Evolutionary conservation across 495 filamentous ascomycete genomes (phyloP), one percentile per base, ranked within the genome.

Genomic region (Peziza echinospora): DNA sequence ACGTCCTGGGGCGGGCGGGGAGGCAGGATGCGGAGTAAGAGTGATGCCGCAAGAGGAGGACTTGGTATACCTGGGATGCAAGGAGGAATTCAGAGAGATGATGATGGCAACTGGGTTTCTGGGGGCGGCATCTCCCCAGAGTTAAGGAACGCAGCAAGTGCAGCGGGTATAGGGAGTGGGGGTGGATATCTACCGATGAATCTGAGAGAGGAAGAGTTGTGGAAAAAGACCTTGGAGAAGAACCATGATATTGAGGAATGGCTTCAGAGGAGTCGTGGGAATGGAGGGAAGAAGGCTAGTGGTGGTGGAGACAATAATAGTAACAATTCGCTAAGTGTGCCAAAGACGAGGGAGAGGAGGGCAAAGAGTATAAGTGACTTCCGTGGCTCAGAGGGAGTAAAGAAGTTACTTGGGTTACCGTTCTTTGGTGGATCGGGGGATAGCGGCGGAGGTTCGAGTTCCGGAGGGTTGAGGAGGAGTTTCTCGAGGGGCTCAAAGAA

Each of bases 221-320:
- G 45, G 16, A 47, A 43, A 8, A 25, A 44, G 28, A 23, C 41
- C 4, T 49, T 53, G 24, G 37, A 22, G 7, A 59, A 59, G 25
- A 49, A 55, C 21, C 47, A 46, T 1, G 56, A 59, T 24, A 51
- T 59, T 21, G 42, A 59, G 16, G 56, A 59, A 26, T 59, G 56
- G 56, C 34, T 59, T 17, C 44, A 37, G 16, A 48, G 42, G 34
- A 43, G 48, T 26, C 13, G 41, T 16, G 23, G 24, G 41, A 41
- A 8, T 21, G 21, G 30, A 11, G 17, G n/a, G 1, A 34, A 11
- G 30, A 44, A 19, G 11, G 24, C 43, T 10, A 43, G 42, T 21
- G 50, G 19, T 19, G 24, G 26, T 11, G 47, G 22, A 1, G n/a
- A n/a, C n/a, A 49, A 21, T 24, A 9, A 24, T 9, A 47, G 47